Conservation (phyloP, 2,329 filamentous ascomycete genomes). For the Penicillium aurantiogriseum region DNA sequence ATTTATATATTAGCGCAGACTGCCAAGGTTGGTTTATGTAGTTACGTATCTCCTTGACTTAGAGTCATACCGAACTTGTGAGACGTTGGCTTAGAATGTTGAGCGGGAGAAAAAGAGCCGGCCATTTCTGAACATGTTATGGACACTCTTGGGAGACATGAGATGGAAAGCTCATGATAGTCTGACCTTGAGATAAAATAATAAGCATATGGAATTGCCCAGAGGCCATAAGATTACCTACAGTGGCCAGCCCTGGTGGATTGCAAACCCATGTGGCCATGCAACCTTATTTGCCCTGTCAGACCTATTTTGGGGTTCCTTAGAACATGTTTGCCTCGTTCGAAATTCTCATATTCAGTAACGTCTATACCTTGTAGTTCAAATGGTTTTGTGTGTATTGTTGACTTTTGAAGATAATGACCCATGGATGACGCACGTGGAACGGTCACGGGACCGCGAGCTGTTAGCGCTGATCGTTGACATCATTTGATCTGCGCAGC, state of each 20-base stretch:
- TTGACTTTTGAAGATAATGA: background rate
- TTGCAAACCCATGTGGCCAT: constrained; percentile 2
- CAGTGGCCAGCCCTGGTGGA: background rate
- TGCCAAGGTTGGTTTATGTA: background rate
- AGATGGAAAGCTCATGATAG: background rate
- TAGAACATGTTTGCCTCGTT: background rate
- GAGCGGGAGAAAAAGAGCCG: background rate
- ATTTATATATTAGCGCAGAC: no score
- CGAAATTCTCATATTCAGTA: background rate
- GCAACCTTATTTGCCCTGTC: constrained; percentile 1
- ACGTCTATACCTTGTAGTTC: no score
- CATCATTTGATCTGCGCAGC: background rate
- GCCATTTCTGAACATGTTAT: background rate
- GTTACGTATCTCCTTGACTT: background rate
- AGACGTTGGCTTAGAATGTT: background rate
- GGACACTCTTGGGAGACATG: background rate
- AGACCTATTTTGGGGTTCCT: background rate
- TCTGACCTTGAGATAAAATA: no score
- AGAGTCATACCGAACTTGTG: background rate
- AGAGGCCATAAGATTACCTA: background rate
- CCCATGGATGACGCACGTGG: background rate
- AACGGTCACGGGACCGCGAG: constrained; percentile 15
- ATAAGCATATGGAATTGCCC: background rate
- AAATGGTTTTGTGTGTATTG: background rate
- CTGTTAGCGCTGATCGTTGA: background rate